Percentiles rank a stretch among this genome's conserved stretches.
These are phyloP conservation scores for Lentinula sp. DNA, from an alignment of 768 basidiomycete genomes.

Conservation along the genomic window DNA sequence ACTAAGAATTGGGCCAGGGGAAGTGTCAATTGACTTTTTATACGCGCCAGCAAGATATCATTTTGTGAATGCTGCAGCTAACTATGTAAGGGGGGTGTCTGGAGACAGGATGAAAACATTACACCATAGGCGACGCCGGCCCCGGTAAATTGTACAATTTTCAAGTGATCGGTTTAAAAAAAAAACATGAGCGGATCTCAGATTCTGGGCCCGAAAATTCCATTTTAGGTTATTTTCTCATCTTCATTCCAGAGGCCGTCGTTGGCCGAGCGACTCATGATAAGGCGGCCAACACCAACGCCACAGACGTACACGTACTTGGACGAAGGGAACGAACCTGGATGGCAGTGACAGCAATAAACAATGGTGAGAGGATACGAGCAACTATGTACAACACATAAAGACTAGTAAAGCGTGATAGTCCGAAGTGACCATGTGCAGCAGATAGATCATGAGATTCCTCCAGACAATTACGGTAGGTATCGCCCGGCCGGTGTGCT, in stretches of 20 bases:
- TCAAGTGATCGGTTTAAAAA: neutral
- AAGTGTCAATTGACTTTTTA: neutral
- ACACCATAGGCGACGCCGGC: neutral
- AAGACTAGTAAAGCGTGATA: neutral
- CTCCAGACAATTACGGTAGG: neutral
- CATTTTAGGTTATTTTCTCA: neutral
- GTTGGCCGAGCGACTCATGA: neutral
- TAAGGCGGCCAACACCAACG: neutral
- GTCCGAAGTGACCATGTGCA: neutral
- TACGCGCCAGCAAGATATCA: neutral
- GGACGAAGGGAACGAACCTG: neutral
- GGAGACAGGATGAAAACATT: neutral
- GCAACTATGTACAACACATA: neutral
- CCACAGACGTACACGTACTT: neutral
- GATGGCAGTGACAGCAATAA: neutral
- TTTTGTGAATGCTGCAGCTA: neutral
- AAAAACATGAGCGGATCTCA: neutral
- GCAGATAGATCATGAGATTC: neutral
- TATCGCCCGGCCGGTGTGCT: neutral
- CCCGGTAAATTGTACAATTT: neutral
- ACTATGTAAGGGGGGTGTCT: neutral
- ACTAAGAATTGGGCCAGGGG: neutral
- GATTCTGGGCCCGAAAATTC: neutral
- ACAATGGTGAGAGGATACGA: neutral
- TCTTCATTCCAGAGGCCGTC: neutral